Conservation (phyloP, 176 grass and related monocot genomes). For the Avena sativa region DNA sequence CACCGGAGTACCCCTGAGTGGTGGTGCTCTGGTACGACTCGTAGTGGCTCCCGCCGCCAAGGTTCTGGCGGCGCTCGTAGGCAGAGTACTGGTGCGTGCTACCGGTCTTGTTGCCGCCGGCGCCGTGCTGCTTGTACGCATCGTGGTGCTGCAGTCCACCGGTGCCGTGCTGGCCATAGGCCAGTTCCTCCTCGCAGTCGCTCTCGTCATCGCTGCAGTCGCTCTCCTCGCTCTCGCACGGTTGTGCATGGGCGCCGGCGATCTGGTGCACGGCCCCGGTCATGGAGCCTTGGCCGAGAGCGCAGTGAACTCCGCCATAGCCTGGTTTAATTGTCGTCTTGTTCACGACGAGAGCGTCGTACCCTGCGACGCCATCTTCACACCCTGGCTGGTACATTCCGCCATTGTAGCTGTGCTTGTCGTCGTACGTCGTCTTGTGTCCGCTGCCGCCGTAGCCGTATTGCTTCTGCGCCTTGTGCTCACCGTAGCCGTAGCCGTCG, state of each 20-base stretch:
- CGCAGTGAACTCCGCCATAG: not conserved
- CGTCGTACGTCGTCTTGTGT: not conserved
- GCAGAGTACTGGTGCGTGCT: not conserved
- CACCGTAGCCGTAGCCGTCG: conserved; percentile 1
- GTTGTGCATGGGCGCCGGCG: not conserved
- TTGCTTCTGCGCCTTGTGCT: not conserved
- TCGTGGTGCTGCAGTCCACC: too few relatives aligned
- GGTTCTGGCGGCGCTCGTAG: conserved; percentile 16
- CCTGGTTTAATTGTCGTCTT: not conserved
- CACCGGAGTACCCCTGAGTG: conserved; percentile 21
- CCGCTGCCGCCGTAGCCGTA: not conserved
- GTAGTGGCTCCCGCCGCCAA: conserved; percentile 15
- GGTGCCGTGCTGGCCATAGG: not conserved
- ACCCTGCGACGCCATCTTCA: not conserved
- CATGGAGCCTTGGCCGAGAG: not conserved
- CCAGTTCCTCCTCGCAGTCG: conserved; percentile 45
- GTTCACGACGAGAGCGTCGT: not conserved
- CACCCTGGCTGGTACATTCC: not conserved
- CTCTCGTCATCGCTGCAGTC: conserved; percentile 36
- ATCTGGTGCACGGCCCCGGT: not conserved
- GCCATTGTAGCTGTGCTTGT: not conserved
- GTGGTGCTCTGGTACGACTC: conserved; percentile 27
- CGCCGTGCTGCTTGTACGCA: too few relatives aligned
- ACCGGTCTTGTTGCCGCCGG: not conserved
- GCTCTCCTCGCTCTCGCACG: not conserved